phyloP scores from a whole-genome alignment of 164 flowering plant species.

The Aristolochia californica region DNA sequence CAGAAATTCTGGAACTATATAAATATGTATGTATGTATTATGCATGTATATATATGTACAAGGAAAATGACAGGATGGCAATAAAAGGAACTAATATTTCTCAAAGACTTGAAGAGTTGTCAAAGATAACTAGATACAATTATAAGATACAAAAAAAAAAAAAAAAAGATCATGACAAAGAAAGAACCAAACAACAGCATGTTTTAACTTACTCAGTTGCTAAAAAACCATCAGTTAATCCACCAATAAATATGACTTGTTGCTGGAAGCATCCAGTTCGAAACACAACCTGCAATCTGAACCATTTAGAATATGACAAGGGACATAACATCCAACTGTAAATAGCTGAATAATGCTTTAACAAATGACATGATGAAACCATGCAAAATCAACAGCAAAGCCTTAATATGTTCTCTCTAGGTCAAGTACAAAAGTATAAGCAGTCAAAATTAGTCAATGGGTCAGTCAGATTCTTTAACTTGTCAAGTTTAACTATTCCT shows the following conservation, averaged over 20 bases:
- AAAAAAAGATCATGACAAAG: too few species aligned
- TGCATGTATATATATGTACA: too few species aligned
- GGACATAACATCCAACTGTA: background rate
- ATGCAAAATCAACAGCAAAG: background rate
- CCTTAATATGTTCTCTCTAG: background rate
- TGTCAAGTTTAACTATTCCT: too few species aligned
- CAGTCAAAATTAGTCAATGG: background rate
- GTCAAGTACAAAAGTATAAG: background rate
- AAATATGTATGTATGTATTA: too few species aligned
- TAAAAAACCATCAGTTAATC: slow-evolving; percentile 82
- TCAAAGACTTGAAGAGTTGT: too few species aligned
- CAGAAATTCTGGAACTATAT: too few species aligned
- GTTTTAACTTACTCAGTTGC: slow-evolving; percentile 75
- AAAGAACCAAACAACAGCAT: background rate
- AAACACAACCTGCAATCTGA: slow-evolving; percentile 72
- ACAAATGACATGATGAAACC: background rate
- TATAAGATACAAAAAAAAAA: too few species aligned
- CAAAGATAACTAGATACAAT: too few species aligned
- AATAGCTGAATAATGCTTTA: background rate
- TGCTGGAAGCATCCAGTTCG: slow-evolving; percentile 79
- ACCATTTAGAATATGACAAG: background rate
- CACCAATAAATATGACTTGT: slow-evolving; percentile 90
- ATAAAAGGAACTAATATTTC: too few species aligned
- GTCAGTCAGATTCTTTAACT: background rate
- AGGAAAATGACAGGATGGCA: too few species aligned